These are phyloP conservation scores for Sclerotinia minor DNA, from an alignment of 2,329 filamentous ascomycete genomes.

Conservation along the genomic window DNA sequence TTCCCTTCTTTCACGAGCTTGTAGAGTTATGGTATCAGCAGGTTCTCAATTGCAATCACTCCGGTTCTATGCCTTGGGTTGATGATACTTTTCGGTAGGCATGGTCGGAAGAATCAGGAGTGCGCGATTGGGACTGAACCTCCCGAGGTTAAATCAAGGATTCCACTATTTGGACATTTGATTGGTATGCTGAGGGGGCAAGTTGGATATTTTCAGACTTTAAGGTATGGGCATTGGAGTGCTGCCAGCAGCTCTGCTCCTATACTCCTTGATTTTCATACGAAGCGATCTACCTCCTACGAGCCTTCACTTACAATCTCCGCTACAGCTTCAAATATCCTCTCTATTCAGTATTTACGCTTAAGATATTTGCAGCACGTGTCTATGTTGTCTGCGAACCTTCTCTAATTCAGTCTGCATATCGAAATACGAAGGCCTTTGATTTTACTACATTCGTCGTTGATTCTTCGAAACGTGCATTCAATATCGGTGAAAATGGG, in stretches of 20 bases:
- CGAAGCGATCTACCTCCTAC: neutral
- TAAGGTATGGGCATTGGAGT: constrained; percentile 43
- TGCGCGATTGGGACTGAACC: constrained; percentile 43
- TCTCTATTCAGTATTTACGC: constrained; percentile 45
- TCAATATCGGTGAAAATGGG: constrained; percentile 43
- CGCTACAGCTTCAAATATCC: constrained; percentile 30
- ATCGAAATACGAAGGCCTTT: constrained; percentile 46
- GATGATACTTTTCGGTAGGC: neutral
- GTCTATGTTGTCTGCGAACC: constrained; percentile 50
- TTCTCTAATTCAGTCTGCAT: constrained; percentile 44
- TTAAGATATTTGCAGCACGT: constrained; percentile 48
- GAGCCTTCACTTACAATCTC: constrained; percentile 27
- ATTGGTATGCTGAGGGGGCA: constrained; percentile 46
- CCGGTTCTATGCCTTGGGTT: neutral
- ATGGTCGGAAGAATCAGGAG: neutral
- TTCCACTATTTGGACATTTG: constrained; percentile 51
- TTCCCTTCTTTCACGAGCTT: neutral
- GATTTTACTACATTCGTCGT: constrained; percentile 48
- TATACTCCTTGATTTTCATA: neutral
- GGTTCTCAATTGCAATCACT: neutral
- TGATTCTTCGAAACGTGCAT: constrained; percentile 44
- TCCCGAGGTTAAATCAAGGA: constrained; percentile 44
- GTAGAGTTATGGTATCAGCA: neutral
- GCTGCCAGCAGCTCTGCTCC: neutral
- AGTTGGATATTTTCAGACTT: constrained; percentile 43